phyloP scores from a whole-genome alignment of 177 flowering plant genomes.

The Vitis hybrid region DNA sequence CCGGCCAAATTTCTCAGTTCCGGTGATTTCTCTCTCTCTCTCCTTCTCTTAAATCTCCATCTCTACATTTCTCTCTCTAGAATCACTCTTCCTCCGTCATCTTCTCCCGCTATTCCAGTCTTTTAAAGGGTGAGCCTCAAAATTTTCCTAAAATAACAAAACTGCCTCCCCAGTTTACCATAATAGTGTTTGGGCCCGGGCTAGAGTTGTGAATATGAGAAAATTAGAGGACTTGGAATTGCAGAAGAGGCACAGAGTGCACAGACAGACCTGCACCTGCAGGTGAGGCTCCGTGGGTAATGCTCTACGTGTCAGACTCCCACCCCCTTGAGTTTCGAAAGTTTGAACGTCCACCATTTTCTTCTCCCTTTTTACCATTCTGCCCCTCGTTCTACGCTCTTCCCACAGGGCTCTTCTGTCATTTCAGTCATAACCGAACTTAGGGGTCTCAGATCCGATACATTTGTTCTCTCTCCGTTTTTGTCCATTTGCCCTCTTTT shows the following conservation, averaged over 20 bases:
- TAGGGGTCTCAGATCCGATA: too few relatives aligned
- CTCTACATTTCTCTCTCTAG: slow-evolving; percentile 11
- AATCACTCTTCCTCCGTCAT: neutral
- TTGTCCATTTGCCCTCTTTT: too few relatives aligned
- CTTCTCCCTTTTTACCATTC: slow-evolving; percentile 2
- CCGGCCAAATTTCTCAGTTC: too few relatives aligned
- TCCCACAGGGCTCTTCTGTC: too few relatives aligned
- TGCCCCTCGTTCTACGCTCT: neutral
- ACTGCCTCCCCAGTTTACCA: neutral
- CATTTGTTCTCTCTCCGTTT: too few relatives aligned
- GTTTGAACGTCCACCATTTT: slow-evolving; percentile 34
- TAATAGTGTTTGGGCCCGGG: slow-evolving; percentile 18
- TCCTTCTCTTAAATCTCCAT: slow-evolving; percentile 3
- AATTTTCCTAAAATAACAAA: slow-evolving; percentile 13
- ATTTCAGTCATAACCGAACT: too few relatives aligned
- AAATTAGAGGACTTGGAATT: neutral
- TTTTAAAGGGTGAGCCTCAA: slow-evolving; percentile 31
- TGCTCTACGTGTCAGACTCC: slow-evolving; percentile 41
- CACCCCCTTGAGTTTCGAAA: slow-evolving; percentile 29
- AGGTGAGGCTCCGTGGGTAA: slow-evolving; percentile 31
- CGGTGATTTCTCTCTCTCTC: neutral
- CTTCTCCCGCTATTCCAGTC: slow-evolving; percentile 45
- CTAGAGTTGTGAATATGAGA: neutral
- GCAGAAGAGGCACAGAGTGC: neutral
- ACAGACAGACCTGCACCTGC: slow-evolving; percentile 9